Conservation (phyloP, 495 filamentous ascomycete genomes). For the Annulohypoxylon bovei region DNA sequence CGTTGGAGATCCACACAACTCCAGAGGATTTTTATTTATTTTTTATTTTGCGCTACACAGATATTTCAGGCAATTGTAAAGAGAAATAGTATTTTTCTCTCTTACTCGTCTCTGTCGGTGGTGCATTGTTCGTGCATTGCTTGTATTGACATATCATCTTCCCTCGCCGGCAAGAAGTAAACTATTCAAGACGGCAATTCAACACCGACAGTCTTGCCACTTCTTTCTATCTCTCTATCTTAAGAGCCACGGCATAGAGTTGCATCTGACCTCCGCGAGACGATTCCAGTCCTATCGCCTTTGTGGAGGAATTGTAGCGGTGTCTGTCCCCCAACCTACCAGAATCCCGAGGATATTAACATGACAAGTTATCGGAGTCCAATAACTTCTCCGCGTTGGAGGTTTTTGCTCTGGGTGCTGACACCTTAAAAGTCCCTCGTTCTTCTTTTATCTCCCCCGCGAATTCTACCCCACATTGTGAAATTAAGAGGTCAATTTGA, state of each 20-base stretch:
- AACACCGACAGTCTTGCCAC: slow-evolving; percentile 25
- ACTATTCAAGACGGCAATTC: slow-evolving; percentile 23
- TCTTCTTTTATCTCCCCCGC: slow-evolving; percentile 42
- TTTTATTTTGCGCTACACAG: slow-evolving; percentile 35
- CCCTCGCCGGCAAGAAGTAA: slow-evolving; percentile 15
- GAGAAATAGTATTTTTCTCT: slow-evolving; percentile 11
- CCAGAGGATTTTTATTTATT: not conserved
- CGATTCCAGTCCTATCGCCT: slow-evolving; percentile 41
- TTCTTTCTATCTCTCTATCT: slow-evolving; percentile 17
- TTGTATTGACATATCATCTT: slow-evolving; percentile 33
- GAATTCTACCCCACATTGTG: slow-evolving; percentile 54
- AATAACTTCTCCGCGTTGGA: slow-evolving; percentile 65
- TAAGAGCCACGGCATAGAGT: slow-evolving; percentile 29
- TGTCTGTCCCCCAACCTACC: slow-evolving; percentile 47
- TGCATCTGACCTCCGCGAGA: slow-evolving; percentile 32
- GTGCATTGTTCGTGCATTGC: slow-evolving; percentile 36
- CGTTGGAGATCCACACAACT: slow-evolving; percentile 38
- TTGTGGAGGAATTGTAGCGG: slow-evolving; percentile 54
- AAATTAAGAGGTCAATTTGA: slow-evolving; percentile 34
- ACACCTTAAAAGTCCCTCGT: slow-evolving; percentile 54
- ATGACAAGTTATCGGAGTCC: slow-evolving; percentile 65
- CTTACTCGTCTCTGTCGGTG: slow-evolving; percentile 5
- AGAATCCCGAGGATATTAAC: slow-evolving; percentile 56
- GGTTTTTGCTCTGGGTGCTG: slow-evolving; percentile 61
- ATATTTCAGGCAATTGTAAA: slow-evolving; percentile 35